These are phyloP conservation scores for Clonostachys solani DNA, from an alignment of 2,329 filamentous ascomycete species.

Conservation along the genomic window DNA sequence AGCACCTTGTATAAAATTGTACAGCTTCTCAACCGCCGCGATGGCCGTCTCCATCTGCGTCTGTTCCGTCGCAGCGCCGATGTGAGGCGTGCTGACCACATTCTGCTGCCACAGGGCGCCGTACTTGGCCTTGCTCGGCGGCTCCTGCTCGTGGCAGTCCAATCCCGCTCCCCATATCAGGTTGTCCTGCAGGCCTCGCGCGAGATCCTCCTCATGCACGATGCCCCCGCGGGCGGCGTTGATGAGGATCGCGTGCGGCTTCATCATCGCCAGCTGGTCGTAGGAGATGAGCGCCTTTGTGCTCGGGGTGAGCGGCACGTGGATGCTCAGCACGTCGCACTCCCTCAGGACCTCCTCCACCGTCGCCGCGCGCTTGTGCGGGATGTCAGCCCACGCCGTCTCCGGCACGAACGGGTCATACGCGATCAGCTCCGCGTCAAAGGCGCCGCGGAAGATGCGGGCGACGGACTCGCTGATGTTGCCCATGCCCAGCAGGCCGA, in stretches of 20 bases:
- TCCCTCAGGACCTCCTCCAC: conserved; percentile 21
- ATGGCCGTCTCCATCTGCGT: conserved; percentile 20
- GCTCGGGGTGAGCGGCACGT: conserved; percentile 25
- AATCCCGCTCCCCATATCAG: conserved; percentile 31
- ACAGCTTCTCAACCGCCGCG: conserved; percentile 13
- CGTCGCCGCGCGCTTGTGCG: conserved; percentile 18
- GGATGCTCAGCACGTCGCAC: conserved; percentile 27
- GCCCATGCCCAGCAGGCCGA: conserved; percentile 33
- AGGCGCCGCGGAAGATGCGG: conserved; percentile 26
- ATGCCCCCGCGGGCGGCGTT: conserved; percentile 34
- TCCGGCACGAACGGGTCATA: conserved; percentile 26
- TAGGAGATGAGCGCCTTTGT: conserved; percentile 24
- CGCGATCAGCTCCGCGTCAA: conserved; percentile 24
- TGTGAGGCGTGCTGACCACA: conserved; percentile 35
- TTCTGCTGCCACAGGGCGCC: conserved; percentile 23
- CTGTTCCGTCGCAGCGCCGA: conserved; percentile 35
- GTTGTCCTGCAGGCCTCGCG: conserved; percentile 19
- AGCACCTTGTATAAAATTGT: conserved; percentile 7
- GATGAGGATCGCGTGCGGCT: conserved; percentile 28
- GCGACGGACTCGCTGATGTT: conserved; percentile 29
- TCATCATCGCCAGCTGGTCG: conserved; percentile 24
- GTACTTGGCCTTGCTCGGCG: conserved; percentile 26
- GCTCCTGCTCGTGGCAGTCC: conserved; percentile 33
- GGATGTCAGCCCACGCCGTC: conserved; percentile 23
- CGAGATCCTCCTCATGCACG: conserved; percentile 27